Conservation (phyloP, 2,329 filamentous ascomycete species). For the Dactylella cylindrospora region DNA sequence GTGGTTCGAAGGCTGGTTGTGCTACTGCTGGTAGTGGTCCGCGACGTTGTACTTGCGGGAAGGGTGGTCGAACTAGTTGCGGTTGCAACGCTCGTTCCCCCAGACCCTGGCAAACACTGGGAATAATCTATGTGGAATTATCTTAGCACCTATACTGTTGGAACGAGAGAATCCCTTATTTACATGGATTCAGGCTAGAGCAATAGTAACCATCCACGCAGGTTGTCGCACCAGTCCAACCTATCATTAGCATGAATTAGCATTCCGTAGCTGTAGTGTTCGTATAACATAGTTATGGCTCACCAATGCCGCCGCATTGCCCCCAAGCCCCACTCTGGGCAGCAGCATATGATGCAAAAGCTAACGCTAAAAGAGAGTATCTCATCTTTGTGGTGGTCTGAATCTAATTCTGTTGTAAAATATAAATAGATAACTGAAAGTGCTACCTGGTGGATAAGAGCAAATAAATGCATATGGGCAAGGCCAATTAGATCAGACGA, state of each 20-base stretch:
- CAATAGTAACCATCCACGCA: slow-evolving; percentile 15
- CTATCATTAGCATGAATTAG: background rate
- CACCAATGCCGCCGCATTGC: slow-evolving; percentile 15
- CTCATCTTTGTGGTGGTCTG: slow-evolving; percentile 1
- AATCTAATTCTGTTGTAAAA: too few relatives aligned
- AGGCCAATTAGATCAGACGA: too few relatives aligned
- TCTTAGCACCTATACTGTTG: background rate
- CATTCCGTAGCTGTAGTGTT: background rate
- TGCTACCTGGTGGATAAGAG: too few relatives aligned
- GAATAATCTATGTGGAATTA: slow-evolving; percentile 6
- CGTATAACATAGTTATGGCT: too few relatives aligned
- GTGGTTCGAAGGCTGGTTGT: too few relatives aligned
- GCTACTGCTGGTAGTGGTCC: too few relatives aligned
- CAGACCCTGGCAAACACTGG: slow-evolving; percentile 11
- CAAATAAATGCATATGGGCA: too few relatives aligned
- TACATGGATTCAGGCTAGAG: slow-evolving; percentile 18
- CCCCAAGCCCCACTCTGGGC: slow-evolving; percentile 15
- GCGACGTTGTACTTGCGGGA: too few relatives aligned
- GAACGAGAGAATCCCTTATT: too few relatives aligned
- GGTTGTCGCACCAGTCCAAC: slow-evolving; percentile 10
- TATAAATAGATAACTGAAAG: too few relatives aligned
- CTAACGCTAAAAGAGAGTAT: background rate
- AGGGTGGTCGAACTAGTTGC: too few relatives aligned
- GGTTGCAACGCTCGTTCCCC: background rate
- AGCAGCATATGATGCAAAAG: background rate